phyloP scores from a whole-genome alignment of 495 filamentous ascomycete genomes.

The Polyplosphaeria fusca region DNA sequence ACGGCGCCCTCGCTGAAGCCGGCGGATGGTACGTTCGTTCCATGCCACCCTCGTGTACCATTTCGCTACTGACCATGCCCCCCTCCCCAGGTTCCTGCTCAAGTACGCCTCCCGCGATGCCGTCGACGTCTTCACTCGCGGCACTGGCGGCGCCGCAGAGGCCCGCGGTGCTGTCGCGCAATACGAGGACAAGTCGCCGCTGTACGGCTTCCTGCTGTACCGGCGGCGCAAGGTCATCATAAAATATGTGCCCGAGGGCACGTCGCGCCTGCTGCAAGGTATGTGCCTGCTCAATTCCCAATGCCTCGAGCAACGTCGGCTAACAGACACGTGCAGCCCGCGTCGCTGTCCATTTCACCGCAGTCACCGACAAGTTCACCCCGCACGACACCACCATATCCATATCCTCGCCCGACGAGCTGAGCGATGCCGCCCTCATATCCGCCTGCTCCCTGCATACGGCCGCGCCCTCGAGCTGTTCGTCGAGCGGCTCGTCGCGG shows the following conservation, averaged over 20 bases:
- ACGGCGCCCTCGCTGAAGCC: slow-evolving; percentile 71
- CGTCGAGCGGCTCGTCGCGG: slow-evolving; percentile 76
- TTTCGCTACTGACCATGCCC: slow-evolving; percentile 4
- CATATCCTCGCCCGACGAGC: slow-evolving; percentile 67
- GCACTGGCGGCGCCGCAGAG: slow-evolving; percentile 81
- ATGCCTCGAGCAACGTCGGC: no score
- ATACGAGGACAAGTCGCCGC: slow-evolving; percentile 78
- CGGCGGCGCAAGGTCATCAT: slow-evolving; percentile 85
- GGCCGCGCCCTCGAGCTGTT: slow-evolving; percentile 80
- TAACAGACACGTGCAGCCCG: slow-evolving; percentile 66
- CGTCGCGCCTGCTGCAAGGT: slow-evolving; percentile 91
- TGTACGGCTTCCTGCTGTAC: slow-evolving; percentile 91
- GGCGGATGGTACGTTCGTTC: slow-evolving; percentile 82
- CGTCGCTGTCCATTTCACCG: slow-evolving; percentile 88
- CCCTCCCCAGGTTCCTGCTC: slow-evolving; percentile 74
- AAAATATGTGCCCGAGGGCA: slow-evolving; percentile 86
- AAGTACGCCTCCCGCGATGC: slow-evolving; percentile 89
- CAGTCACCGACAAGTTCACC: slow-evolving; percentile 77
- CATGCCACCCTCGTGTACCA: not conserved
- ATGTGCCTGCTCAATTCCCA: slow-evolving; percentile 33
- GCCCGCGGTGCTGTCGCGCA: slow-evolving; percentile 70
- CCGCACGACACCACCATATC: slow-evolving; percentile 82
- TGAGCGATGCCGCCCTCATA: slow-evolving; percentile 83
- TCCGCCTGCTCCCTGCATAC: slow-evolving; percentile 88
- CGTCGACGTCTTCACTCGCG: slow-evolving; percentile 71